These are phyloP conservation scores for Pyricularia sp. DNA, from an alignment of 2,329 filamentous ascomycete species.

Conservation along the genomic window DNA sequence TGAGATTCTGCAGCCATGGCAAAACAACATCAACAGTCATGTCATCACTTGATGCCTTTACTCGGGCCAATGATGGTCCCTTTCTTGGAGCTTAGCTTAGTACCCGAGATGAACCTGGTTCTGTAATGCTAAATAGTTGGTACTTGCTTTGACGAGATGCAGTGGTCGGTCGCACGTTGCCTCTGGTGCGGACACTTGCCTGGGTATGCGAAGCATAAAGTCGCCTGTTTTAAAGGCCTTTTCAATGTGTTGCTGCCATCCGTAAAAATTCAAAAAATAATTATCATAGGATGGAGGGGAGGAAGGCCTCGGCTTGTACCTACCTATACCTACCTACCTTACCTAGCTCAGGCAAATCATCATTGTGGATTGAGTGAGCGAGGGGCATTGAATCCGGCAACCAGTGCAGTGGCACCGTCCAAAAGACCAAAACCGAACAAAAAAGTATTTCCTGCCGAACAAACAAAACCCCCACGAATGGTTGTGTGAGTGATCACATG, in stretches of 20 bases:
- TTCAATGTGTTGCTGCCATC: background rate
- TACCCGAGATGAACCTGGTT: background rate
- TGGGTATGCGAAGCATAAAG: background rate
- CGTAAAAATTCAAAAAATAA: background rate
- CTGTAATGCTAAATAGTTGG: background rate
- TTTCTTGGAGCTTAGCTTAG: background rate
- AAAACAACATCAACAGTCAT: background rate
- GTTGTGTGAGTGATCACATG: background rate
- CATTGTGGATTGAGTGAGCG: background rate
- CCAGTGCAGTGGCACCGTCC: background rate
- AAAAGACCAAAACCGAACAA: background rate
- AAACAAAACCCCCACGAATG: background rate
- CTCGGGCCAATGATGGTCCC: background rate
- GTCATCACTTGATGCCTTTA: background rate
- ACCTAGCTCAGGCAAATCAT: background rate
- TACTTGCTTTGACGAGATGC: background rate
- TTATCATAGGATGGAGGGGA: background rate
- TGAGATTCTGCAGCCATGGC: background rate
- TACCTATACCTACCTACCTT: no score
- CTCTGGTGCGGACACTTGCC: background rate
- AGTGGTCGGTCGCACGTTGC: background rate
- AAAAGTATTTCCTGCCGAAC: background rate
- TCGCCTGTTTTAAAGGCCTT: background rate
- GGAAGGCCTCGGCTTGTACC: background rate
- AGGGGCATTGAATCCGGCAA: background rate